These are phyloP conservation scores for Aegilops speltoides DNA, from an alignment of 176 grass and related monocot species.

Conservation along the genomic window DNA sequence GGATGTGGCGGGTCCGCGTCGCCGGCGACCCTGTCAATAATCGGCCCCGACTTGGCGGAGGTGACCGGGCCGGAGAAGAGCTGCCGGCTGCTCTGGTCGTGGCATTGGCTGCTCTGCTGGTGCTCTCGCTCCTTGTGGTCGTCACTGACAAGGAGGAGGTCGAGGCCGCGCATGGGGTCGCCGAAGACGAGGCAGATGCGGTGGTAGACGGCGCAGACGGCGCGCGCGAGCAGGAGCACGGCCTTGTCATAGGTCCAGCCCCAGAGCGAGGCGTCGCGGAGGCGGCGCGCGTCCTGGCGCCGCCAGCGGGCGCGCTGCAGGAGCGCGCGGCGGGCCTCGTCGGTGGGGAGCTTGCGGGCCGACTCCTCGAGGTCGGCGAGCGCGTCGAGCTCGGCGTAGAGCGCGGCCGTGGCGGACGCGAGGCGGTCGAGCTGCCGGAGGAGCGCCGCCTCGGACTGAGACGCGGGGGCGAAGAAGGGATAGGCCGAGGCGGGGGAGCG, in stretches of 20 bases:
- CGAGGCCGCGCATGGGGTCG: slow-evolving; percentile 58
- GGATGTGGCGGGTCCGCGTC: slow-evolving; percentile 1
- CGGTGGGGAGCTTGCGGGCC: slow-evolving; percentile 58
- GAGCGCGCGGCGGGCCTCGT: slow-evolving; percentile 64
- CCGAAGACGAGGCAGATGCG: slow-evolving; percentile 77
- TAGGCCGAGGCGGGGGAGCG: slow-evolving; percentile 29
- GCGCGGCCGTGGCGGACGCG: slow-evolving; percentile 61
- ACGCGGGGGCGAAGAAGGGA: slow-evolving; percentile 35
- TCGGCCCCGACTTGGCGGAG: slow-evolving; percentile 38
- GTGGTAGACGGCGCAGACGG: slow-evolving; percentile 67
- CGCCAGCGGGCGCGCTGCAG: slow-evolving; percentile 80
- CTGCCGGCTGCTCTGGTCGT: slow-evolving; percentile 27
- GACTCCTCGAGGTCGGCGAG: slow-evolving; percentile 82
- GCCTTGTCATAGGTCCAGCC: slow-evolving; percentile 82
- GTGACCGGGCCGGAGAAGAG: slow-evolving; percentile 50
- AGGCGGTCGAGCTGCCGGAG: slow-evolving; percentile 91
- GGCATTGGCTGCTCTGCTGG: neutral
- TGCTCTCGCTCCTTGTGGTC: no score
- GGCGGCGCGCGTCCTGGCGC: slow-evolving; percentile 62
- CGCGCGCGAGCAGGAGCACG: slow-evolving; percentile 76
- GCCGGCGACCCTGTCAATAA: slow-evolving; percentile 28
- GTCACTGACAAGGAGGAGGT: slow-evolving; percentile 13
- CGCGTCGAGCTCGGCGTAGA: slow-evolving; percentile 75
- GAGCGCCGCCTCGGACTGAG: slow-evolving; percentile 41
- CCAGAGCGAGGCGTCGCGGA: slow-evolving; percentile 84